Conservation (phyloP, 192 early-diverging fungal genomes). For the Pilaira anomala region DNA sequence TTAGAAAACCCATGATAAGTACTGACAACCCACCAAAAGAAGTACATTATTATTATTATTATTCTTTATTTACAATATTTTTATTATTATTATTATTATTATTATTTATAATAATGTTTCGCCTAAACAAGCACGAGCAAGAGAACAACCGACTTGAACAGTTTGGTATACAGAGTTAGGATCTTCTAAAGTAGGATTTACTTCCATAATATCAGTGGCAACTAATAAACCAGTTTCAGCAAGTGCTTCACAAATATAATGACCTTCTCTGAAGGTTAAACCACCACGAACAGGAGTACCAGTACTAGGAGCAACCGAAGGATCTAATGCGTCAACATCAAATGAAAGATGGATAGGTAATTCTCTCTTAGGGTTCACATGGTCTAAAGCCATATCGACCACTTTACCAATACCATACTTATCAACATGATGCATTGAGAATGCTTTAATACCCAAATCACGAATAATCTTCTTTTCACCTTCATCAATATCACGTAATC, state of each 20-base stretch:
- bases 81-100: no score
- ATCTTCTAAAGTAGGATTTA: conserved; percentile 85
- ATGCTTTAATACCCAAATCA: conserved; percentile 85
- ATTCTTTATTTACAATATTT: no score
- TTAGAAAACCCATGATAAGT: no score
- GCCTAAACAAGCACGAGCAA: conserved; percentile 81
- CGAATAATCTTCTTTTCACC: conserved; percentile 83
- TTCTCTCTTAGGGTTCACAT: conserved; percentile 70
- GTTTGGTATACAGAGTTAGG: conserved; percentile 77
- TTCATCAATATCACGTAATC: conserved; percentile 89
- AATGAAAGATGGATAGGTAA: conserved; percentile 87
- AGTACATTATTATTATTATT: no score
- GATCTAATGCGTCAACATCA: conserved; percentile 96
- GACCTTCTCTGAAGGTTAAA: conserved; percentile 93
- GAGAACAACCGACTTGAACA: conserved; percentile 85
- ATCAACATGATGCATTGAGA: conserved; percentile 96
- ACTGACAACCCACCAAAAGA: no score
- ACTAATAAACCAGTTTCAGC: conserved; percentile 87
- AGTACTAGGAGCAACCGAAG: conserved; percentile 89
- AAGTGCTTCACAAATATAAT: conserved; percentile 93
- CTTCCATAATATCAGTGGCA: conserved; percentile 91
- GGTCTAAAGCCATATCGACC: conserved; percentile 89
- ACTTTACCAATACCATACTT: conserved; percentile 89
- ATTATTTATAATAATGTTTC: conserved; percentile 78
- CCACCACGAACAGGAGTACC: conserved; percentile 96